These are phyloP conservation scores for Brasenia schreberi DNA, from an alignment of 164 flowering plant genomes.

Conservation along the genomic window DNA sequence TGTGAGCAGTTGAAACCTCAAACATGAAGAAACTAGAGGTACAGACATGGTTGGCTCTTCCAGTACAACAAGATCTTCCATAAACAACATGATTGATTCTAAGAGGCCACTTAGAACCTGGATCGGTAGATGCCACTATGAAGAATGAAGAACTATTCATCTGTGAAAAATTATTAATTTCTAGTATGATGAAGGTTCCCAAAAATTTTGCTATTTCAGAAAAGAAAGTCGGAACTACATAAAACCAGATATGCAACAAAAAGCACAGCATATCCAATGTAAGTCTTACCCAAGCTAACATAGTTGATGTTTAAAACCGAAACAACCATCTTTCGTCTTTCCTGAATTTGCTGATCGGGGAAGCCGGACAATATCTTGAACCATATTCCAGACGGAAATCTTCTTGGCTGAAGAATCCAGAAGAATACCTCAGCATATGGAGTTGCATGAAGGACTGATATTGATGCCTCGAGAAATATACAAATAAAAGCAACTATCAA, in stretches of 20 bases:
- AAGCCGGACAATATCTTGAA: slow-evolving; percentile 31
- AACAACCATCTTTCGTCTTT: slow-evolving; percentile 21
- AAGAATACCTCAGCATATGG: slow-evolving; percentile 61
- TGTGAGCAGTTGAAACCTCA: no score
- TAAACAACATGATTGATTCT: no score
- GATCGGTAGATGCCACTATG: no score
- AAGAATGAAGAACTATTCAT: no score
- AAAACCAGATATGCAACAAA: not conserved
- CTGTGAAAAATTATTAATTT: no score
- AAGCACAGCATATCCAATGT: not conserved
- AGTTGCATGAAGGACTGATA: slow-evolving; percentile 66
- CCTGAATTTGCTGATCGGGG: slow-evolving; percentile 5
- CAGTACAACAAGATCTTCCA: no score
- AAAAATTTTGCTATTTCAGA: no score
- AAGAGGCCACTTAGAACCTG: no score
- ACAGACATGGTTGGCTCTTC: no score
- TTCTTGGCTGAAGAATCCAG: slow-evolving; percentile 48
- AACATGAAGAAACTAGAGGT: no score
- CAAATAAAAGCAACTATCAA: slow-evolving; percentile 30
- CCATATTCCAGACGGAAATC: slow-evolving; percentile 93
- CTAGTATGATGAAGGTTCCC: no score
- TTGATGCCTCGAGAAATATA: slow-evolving; percentile 38
- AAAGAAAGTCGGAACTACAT: not conserved
- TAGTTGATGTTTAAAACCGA: slow-evolving; percentile 49
- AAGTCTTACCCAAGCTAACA: slow-evolving; percentile 41